Evolutionary conservation across 75 land plant species (phyloP).

Genomic region (Picea glauca): DNA sequence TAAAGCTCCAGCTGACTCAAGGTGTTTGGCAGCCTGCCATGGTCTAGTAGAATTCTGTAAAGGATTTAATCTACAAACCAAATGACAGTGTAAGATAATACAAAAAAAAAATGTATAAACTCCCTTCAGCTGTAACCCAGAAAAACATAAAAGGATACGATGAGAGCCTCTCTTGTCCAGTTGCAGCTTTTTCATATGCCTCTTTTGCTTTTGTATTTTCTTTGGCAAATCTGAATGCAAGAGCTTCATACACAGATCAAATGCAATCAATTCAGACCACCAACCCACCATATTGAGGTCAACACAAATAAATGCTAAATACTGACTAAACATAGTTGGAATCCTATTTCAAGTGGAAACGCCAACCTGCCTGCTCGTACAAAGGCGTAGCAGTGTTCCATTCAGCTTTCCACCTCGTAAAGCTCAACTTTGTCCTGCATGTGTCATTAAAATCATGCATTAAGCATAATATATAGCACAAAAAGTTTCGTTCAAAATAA

Average conservation of each 20-base stretch:
- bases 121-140: not conserved
- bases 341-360: not conserved
- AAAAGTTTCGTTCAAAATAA: not conserved
- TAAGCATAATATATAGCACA: not conserved
- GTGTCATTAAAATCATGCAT: not conserved
- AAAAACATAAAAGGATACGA: constrained; percentile 75
- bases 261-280: not conserved
- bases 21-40: constrained; percentile 97
- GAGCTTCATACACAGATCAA: constrained; percentile 34
- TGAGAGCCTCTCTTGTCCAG: constrained; percentile 88
- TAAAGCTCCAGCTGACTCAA: constrained; percentile 84
- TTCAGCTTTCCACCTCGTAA: constrained; percentile 90
- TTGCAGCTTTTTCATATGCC: constrained; percentile 91
- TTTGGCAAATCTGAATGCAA: constrained; percentile 59
- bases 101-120: not conserved
- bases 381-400: constrained; percentile 76
- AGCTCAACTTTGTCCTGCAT: constrained; percentile 72
- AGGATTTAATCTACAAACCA: constrained; percentile 5
- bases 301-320: not conserved
- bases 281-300: not conserved
- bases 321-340: not conserved
- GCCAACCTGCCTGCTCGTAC: constrained; percentile 92
- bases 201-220: constrained; percentile 77
- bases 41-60: constrained; percentile 54
- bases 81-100: constrained; percentile 1